Evolutionary conservation across 805 yeast species (phyloP), one percentile per base, ranked within the genome.

Genomic region (Starmerella sp.): DNA sequence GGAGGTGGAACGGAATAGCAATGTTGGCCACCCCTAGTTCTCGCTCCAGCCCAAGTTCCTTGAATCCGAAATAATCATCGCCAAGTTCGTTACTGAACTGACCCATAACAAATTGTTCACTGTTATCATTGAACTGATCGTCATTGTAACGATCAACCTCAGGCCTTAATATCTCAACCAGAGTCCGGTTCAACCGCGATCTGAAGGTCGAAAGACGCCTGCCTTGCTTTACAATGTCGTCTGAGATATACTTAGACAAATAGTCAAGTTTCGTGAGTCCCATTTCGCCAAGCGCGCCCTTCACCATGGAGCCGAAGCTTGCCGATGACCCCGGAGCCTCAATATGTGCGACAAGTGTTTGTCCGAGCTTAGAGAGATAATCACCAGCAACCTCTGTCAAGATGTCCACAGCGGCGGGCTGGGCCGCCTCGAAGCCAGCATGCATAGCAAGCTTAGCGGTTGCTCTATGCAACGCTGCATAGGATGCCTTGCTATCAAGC

Each of bases 31-130:
- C 73, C 10, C 91, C 90, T 67, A 88, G 84, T 68, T 93, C 99
- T 63, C 84, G 86, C 64, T 91, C 97, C 52, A 93, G 72, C 0
- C 98, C 98, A 48, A 93, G 74, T 61, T 91, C 97, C 66, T 79
- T 85, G 74, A 93, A 95, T 0, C 99, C 99, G 72, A 95, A 95
- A 76, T 90, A 93, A 71, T 93, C 99, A 63, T 91, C 98, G 6
- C 97, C 98, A 39, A 93, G 72, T 57, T 90, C 96, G 63, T 80
- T 84, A 1, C 96, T 84, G 67, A 93, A 93, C 64, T 90, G 97
- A 55, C 99, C 99, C 34, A 93, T 85, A 60, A 91, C 71, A 66
- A 90, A 93, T 68, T 91, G 96, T 60, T 93, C 97, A 63, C 95
- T 84, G 64, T 88, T 86, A 66, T 95, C 98, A 39, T 74, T 81